A percentile compares a stretch with the other conserved stretches of the same genome.
Evolutionary conservation across 805 yeast genomes (phyloP).

Genomic region (Candida alai): DNA sequence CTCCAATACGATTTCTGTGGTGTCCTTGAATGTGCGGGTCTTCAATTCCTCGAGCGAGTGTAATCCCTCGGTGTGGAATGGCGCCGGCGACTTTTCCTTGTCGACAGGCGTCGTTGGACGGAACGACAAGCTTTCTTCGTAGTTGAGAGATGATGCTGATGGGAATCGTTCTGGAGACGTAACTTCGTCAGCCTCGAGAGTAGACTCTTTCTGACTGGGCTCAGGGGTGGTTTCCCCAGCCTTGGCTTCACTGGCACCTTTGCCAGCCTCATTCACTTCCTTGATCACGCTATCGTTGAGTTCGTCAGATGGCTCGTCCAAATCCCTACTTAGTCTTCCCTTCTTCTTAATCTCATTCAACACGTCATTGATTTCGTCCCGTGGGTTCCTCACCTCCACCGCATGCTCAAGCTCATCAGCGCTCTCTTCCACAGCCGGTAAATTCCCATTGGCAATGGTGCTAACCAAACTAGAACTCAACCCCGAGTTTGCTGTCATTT

Average conservation of each 20-base stretch:
- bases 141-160: slow-evolving; percentile 8
- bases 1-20: slow-evolving; percentile 18
- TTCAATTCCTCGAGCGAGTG: slow-evolving; percentile 8
- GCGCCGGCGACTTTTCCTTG: too few species aligned
- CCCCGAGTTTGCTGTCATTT: neutral
- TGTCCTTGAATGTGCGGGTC: slow-evolving; percentile 2
- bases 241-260: slow-evolving; percentile 1
- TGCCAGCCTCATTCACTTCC: neutral
- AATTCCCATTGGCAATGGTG: slow-evolving; percentile 3
- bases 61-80: too few species aligned
- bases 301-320: neutral
- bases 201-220: slow-evolving; percentile 1
- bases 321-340: too few species aligned
- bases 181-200: neutral
- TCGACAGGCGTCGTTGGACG: neutral
- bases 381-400: neutral
- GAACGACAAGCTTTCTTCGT: neutral
- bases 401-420: slow-evolving; percentile 3
- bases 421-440: slow-evolving; percentile 12
- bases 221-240: slow-evolving; percentile 1
- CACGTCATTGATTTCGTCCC: neutral
- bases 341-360: neutral
- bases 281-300: neutral
- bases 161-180: neutral
- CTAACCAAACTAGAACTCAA: neutral